phyloP scores from a whole-genome alignment of 192 early-diverging fungal genomes.

The Endogone sp. region DNA sequence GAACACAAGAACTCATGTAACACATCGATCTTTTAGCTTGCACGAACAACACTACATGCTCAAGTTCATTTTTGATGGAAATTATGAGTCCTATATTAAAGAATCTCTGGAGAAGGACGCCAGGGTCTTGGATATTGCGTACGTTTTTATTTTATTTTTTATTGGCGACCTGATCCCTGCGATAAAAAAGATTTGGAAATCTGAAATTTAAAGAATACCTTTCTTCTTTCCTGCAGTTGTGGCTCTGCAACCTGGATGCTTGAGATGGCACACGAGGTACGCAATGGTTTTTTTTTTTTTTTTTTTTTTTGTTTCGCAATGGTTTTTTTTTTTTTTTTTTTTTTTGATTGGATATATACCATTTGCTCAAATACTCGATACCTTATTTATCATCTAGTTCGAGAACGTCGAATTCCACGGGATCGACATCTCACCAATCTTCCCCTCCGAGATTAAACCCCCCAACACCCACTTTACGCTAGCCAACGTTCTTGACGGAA shows the following conservation, averaged over 20 bases:
- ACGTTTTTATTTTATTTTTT: background rate
- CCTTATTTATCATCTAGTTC: constrained; percentile 13
- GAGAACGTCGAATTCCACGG: constrained; percentile 12
- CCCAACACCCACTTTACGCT: constrained; percentile 15
- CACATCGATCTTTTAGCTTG: too few species aligned
- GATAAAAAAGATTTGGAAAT: background rate
- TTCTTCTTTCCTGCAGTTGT: constrained; percentile 7
- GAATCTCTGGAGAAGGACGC: background rate
- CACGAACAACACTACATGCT: constrained; percentile 52
- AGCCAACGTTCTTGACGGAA: constrained; percentile 15
- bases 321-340: too few species aligned
- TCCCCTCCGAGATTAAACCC: constrained; percentile 8
- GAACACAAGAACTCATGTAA: too few species aligned
- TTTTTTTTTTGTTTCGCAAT: too few species aligned
- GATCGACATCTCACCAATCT: constrained; percentile 18
- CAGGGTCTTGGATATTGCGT: constrained; percentile 21
- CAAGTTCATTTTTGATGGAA: constrained; percentile 39
- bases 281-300: too few species aligned
- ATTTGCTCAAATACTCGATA: constrained; percentile 1
- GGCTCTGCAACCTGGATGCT: constrained; percentile 21
- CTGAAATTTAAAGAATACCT: background rate
- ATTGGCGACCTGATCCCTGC: too few species aligned
- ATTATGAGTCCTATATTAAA: background rate
- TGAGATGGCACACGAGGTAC: background rate
- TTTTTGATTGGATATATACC: background rate